phyloP scores from a whole-genome alignment of 495 filamentous ascomycete species.

The Lindgomyces ingoldianus region DNA sequence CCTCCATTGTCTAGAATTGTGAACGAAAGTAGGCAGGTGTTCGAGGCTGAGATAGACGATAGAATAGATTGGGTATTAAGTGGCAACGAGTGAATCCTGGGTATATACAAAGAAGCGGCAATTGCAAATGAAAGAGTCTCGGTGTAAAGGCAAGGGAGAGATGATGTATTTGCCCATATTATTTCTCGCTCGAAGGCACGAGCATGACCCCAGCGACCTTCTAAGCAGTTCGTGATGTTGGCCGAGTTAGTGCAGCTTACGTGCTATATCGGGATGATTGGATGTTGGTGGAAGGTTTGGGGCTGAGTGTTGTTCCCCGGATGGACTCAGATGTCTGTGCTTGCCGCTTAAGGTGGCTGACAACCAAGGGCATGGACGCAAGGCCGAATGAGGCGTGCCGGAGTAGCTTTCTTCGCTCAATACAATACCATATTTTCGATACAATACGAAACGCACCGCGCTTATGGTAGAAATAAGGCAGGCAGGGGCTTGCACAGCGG shows the following conservation, averaged over 20 bases:
- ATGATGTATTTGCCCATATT: conserved; percentile 2
- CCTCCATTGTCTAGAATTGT: not conserved
- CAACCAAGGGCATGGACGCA: too few relatives aligned
- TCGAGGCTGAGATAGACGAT: not conserved
- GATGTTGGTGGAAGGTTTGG: not conserved
- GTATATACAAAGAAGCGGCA: conserved; percentile 10
- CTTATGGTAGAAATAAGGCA: too few relatives aligned
- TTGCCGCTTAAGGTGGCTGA: too few relatives aligned
- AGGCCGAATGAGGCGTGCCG: too few relatives aligned
- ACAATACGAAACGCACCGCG: too few relatives aligned
- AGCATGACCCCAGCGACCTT: not conserved
- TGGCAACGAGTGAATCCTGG: not conserved
- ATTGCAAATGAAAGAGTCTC: conserved; percentile 1
- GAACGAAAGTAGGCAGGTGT: not conserved
- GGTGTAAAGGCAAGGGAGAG: not conserved
- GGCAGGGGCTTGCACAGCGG: too few relatives aligned
- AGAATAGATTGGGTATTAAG: not conserved
- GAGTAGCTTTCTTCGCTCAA: too few relatives aligned
- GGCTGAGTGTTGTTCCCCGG: conserved; percentile 14
- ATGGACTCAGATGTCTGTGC: too few relatives aligned
- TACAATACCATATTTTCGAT: too few relatives aligned
- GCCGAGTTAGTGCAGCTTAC: conserved; percentile 5
- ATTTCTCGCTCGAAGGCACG: not conserved
- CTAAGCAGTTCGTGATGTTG: conserved; percentile 8
- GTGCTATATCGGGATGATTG: conserved; percentile 5